Evolutionary conservation across 306 rosid species (phyloP), one percentile per base, ranked within the genome.

Genomic region (Calophaca sinica): DNA sequence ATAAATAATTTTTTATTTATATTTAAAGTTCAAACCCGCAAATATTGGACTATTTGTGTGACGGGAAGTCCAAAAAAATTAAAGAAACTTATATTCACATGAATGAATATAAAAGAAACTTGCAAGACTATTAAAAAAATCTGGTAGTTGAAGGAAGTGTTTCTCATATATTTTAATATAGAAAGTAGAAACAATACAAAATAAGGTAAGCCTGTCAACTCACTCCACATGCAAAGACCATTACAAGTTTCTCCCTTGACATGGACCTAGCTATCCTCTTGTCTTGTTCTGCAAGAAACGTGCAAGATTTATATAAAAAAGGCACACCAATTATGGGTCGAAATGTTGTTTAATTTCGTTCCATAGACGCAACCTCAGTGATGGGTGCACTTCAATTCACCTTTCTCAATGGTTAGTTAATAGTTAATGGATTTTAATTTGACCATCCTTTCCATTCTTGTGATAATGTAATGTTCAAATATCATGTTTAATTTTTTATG

Each of bases 201-300:
- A 39, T 39, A 33, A 7, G 48, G 6, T 52, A 9, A 51, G 5
- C 61, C 33, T 4, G 35, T 69, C 9, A 69, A 51, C 32, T 69
- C 49, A 69, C 32, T 69, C 74, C 74, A 69, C 74, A 35, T 51
- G 49, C 62, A 38, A 36, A 33, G 5, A 26, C 4, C 29, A 48
- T 29, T 67, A 11, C 73, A n/a, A 60, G 3, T 60, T 59, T 36
- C 5, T 6, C 3, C 42, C 50, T 38, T 26, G 33, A 74, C 4
- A n/a, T n/a, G 39, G 63, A 75, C 57, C 73, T n/a, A 73, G 32
- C 70, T 55, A 8, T 8, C 6, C 26, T 20, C 12, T 20, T 74
- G 39, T 49, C 49, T 50, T 14, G 28, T 53, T 53, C 6, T 74
- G 60, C 9, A 20, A 42, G 58, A 66, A 66, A 54, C 80, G 74